Conservation (phyloP, 345 rosid genomes). For the Hibiscus trionum region DNA sequence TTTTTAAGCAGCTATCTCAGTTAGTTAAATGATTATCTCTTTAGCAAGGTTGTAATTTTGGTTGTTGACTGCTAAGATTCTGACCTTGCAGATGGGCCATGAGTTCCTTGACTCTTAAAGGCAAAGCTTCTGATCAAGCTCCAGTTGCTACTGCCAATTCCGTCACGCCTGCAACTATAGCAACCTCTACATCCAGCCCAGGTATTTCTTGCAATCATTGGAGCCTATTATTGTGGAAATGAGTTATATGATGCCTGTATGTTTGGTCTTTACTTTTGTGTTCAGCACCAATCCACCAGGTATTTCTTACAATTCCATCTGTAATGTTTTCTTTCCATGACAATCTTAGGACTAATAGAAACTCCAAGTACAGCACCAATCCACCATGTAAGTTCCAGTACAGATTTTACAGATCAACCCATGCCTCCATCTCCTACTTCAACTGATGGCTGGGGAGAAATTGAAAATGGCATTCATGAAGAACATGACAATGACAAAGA, state of each 20-base stretch:
- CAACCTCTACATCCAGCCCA: constrained; percentile 50
- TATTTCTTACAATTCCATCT: constrained; percentile 2
- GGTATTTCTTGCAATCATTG: constrained; percentile 32
- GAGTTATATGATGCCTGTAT: neutral
- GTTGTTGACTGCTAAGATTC: constrained; percentile 4
- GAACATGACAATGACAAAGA: constrained; percentile 75
- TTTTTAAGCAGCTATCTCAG: neutral
- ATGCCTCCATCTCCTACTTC: constrained; percentile 80
- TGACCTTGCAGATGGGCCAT: constrained; percentile 80
- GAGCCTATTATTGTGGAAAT: neutral
- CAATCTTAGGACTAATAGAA: constrained; percentile 36
- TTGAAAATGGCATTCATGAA: constrained; percentile 71
- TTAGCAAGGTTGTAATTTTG: constrained; percentile 1
- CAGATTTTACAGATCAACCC: constrained; percentile 67
- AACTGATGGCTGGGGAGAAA: constrained; percentile 99
- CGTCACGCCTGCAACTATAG: constrained; percentile 34
- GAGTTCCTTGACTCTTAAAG: constrained; percentile 94
- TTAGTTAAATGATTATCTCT: neutral
- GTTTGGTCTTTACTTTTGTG: neutral
- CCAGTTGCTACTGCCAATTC: constrained; percentile 56
- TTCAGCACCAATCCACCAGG: too few relatives aligned
- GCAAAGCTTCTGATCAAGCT: constrained; percentile 80
- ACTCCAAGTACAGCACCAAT: constrained; percentile 45
- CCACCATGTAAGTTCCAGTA: constrained; percentile 47
- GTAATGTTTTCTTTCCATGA: constrained; percentile 17